Evolutionary conservation across 2,329 filamentous ascomycete genomes (phyloP), one percentile per base, ranked within the genome.

Genomic region (Beauveria sp.): DNA sequence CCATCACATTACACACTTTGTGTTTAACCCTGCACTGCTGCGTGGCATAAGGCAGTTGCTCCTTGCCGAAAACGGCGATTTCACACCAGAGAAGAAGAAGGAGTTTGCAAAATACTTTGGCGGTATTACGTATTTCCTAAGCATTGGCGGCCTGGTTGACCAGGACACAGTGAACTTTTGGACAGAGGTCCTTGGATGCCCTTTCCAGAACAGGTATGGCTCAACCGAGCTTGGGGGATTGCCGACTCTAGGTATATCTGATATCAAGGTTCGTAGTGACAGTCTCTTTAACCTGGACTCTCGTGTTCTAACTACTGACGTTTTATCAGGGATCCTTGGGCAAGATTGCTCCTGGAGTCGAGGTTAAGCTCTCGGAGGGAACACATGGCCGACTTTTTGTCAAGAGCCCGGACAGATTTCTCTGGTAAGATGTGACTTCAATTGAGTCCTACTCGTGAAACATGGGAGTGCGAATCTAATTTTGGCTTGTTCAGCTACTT

Each of bases 361-460:
- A 60, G 57, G 55, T 63, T n/a, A 63, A 64, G 20, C 46, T 64
- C 6, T 63, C 66, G 0, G 60, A 65, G 16, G 67, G 64, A 1
- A 63, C 66, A n/a, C 57, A 64, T 9, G 66, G 67, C 26, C 65
- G 65, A 28, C 62, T 69, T 5, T 52, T 63, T 3, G 43, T 68
- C 42, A 66, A 65, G 46, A 65, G 58, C 49, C 60, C 62, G 1
- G 54, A 58, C 28, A 47, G 54, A n/a, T 58, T 58, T 26, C 43
- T 58, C 6, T 24, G 43, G 54, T 58, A 49, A 54, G 38, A 4
- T 1, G n/a, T 20, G 6, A 8, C n/a, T 40, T 5, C 2, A 45
- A n/a, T 18, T 3, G 51, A 24, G n/a, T 2, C n/a, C 12, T 18
- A 28, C 18, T 22, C 14, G 5, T 42, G 18, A 1, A 7, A 2